Evolutionary conservation across 306 rosid species (phyloP).

Genomic region (Phaseolus lunatus): DNA sequence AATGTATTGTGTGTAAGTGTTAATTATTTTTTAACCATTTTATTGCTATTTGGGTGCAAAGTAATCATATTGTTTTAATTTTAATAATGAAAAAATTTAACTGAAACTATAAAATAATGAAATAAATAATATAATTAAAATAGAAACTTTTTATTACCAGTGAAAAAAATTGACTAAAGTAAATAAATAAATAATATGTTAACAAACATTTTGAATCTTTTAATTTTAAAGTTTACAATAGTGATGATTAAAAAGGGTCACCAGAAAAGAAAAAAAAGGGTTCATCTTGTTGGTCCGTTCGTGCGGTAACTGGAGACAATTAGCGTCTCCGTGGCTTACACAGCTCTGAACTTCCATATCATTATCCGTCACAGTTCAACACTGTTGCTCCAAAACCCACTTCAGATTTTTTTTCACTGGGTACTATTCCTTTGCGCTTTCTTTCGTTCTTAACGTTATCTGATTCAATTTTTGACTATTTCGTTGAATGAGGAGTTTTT

Average conservation of each 20-base stretch:
- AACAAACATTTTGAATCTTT: too few relatives aligned
- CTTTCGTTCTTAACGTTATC: not conserved
- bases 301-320: not conserved
- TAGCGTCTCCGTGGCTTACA: not conserved
- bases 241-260: not conserved
- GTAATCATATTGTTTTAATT: too few relatives aligned
- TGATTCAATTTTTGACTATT: not conserved
- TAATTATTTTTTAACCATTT: too few relatives aligned
- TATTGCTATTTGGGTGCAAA: too few relatives aligned
- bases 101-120: too few relatives aligned
- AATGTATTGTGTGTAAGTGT: too few relatives aligned
- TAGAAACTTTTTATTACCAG: too few relatives aligned
- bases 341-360: not conserved
- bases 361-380: not conserved
- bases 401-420: slow-evolving; percentile 23
- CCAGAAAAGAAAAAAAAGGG: too few relatives aligned
- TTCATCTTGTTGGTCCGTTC: slow-evolving; percentile 10
- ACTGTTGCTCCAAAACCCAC: slow-evolving; percentile 7
- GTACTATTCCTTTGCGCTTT: slow-evolving; percentile 20
- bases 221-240: not conserved
- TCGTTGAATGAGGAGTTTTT: not conserved
- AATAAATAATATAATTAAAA: too few relatives aligned
- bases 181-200: too few relatives aligned
- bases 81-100: too few relatives aligned
- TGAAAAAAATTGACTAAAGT: too few relatives aligned